Percentiles rank a stretch among this genome's conserved stretches.
Evolutionary conservation across 1,284 basidiomycete genomes (phyloP).

Genomic region (Sphagnurus paluster): DNA sequence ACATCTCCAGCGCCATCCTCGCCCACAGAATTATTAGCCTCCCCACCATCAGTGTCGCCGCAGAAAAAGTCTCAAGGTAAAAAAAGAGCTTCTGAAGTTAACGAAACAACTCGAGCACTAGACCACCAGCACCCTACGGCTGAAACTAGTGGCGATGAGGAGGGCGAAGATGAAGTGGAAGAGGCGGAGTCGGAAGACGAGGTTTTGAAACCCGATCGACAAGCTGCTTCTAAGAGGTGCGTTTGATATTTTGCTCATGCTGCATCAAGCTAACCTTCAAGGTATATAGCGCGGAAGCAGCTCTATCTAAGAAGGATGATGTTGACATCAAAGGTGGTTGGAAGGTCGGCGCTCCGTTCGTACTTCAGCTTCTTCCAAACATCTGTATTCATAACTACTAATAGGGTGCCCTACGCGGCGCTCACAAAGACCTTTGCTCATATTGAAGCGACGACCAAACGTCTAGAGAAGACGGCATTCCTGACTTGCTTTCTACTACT

Average conservation of each 20-base stretch:
- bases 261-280: not conserved
- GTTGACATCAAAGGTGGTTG: slow-evolving; percentile 84
- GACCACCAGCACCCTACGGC: slow-evolving; percentile 15
- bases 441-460: slow-evolving; percentile 96
- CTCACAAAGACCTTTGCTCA: slow-evolving; percentile 86
- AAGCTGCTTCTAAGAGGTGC: slow-evolving; percentile 62
- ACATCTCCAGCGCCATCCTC: slow-evolving; percentile 18
- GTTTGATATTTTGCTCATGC: not conserved
- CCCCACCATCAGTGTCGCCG: slow-evolving; percentile 15
- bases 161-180: slow-evolving; percentile 41
- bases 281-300: slow-evolving; percentile 65
- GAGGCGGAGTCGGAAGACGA: slow-evolving; percentile 49
- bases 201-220: slow-evolving; percentile 30
- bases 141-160: slow-evolving; percentile 16
- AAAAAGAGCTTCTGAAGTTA: slow-evolving; percentile 7
- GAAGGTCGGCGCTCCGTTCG: slow-evolving; percentile 85
- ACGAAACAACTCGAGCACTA: not conserved
- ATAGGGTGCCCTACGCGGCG: slow-evolving; percentile 91
- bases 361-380: too few relatives aligned
- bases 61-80: slow-evolving; percentile 22
- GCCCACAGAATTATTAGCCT: slow-evolving; percentile 10
- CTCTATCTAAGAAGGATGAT: slow-evolving; percentile 61
- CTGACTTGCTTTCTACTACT: slow-evolving; percentile 88
- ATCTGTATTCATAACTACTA: too few relatives aligned
- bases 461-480: slow-evolving; percentile 89